These are phyloP conservation scores for Vigna radiata DNA, from an alignment of 306 rosid species.

Conservation along the genomic window DNA sequence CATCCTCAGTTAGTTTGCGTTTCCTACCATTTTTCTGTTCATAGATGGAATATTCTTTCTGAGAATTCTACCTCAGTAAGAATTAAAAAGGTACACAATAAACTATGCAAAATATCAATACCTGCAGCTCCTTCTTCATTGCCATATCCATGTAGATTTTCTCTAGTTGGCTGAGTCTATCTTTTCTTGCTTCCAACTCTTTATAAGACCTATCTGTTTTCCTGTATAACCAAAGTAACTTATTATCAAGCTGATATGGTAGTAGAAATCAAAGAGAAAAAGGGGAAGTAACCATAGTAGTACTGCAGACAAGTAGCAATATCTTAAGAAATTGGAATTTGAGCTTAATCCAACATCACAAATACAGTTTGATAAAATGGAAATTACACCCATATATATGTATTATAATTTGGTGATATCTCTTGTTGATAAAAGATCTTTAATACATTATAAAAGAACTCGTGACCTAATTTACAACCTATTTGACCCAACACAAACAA, in stretches of 20 bases:
- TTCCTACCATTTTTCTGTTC: slow-evolving; percentile 69
- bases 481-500: slow-evolving; percentile 16
- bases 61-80: slow-evolving; percentile 16
- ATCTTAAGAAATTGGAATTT: too few species aligned
- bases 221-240: slow-evolving; percentile 45
- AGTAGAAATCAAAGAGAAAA: slow-evolving; percentile 30
- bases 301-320: not conserved
- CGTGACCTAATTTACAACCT: not conserved
- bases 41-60: slow-evolving; percentile 11
- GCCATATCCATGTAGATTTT: slow-evolving; percentile 75
- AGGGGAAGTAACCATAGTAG: not conserved
- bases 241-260: slow-evolving; percentile 6
- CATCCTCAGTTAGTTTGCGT: slow-evolving; percentile 80
- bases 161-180: slow-evolving; percentile 66
- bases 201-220: slow-evolving; percentile 64
- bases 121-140: slow-evolving; percentile 81
- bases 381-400: too few species aligned
- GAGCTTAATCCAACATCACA: too few species aligned
- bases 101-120: slow-evolving; percentile 43
- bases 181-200: slow-evolving; percentile 74
- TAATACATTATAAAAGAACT: not conserved
- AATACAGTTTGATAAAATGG: too few species aligned
- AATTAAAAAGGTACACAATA: not conserved
- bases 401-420: too few species aligned
- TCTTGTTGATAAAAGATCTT: too few species aligned